Evolutionary conservation across 768 basidiomycete species (phyloP), one percentile per base, ranked within the genome.

Genomic region (Suillus ampliporus): DNA sequence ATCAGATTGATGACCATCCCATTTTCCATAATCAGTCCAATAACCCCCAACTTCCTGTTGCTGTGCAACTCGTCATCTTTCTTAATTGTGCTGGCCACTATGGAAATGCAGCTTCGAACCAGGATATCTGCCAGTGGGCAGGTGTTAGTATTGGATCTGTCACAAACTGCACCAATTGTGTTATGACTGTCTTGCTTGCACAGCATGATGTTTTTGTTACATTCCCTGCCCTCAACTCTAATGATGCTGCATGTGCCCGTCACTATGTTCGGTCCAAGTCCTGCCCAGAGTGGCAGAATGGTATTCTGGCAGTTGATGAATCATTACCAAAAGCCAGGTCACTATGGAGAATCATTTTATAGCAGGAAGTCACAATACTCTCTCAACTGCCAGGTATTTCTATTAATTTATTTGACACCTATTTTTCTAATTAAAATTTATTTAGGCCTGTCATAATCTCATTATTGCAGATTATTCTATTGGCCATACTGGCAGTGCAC

Each of bases 281-380:
- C 1, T 82, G 80, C 59, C 17, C 44, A 1, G 70, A 64, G 0
- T 82, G 78, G 80, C 50, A 73, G 1, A 47, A 78, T 58, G 77
- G 79, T 0, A 80, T 74, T 71, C 72, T 71, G 44, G 58, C 79
- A 57, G 76, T 79, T 41, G 78, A 82, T 65, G 78, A 79, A 0
- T 80, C 78, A 10, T 11, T 70, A 66, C 53, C 19, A 46, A 58
- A 63, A 59, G 40, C 62, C 48, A 5, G 38, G 47, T 17, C 1
- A 41, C 14, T 41, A 59, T 35, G 48, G 48, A 7, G 26, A 63
- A 10, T 41, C 23, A n/a, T 63, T 63, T 34, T 69, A 66, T 61
- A 62, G 64, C 52, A 69, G 67, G 46, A 63, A 64, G 26, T 62
- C 61, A 34, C 46, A 62, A 17, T 71, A 70, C 38, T 70, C 66